Base-by-base conservation (phyloP, 2,329 filamentous ascomycete genomes). In the Ophiostoma ips region DNA sequence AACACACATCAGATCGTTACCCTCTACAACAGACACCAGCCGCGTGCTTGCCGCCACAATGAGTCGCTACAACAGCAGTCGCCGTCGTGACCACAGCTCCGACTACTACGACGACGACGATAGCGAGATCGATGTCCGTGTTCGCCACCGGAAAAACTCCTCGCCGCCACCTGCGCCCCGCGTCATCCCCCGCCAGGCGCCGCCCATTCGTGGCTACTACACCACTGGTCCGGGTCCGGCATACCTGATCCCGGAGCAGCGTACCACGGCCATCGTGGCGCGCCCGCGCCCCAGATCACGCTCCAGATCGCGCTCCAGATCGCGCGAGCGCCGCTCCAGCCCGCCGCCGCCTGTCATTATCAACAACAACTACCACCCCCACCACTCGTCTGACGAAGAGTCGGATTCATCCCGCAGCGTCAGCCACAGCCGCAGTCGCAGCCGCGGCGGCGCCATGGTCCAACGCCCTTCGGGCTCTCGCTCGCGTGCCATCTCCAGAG, bases 91-190 rank as follows among this genome's bases (percentile, higher is more conserved):
- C 43, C 33, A 45, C n/a, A 8, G 5, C 10, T 8, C n/a, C 35
- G 35, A 70, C 58, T 73, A 70, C 57, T 67, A 71, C 50, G 69
- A n/a, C n/a, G n/a, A 73, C 55, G 73, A 78, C 33, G 75, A 77
- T 30, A 30, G 24, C n/a, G 76, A 79, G 44, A 58, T 76, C 47
- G 71, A 79, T 57, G 67, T 78, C 56, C 72, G 64, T 41, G 61
- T 75, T 53, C 66, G 65, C 48, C 65, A 60, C 51, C 68, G 67
- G 24, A 66, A 65, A 35, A 47, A 50, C 11, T 40, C 52, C 4
- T 51, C 56, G 3, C 50, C 55, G 7, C 63, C 61, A 6, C 31
- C 65, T 63, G n/a, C 66, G 68, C 24, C 60, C 50, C 56, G n/a
- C 6, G 45, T 48, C 9, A 16, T 44, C 16, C 36, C 36, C 11